Evolutionary conservation across 2,329 filamentous ascomycete species (phyloP).

Genomic region (Phialophora expanda): DNA sequence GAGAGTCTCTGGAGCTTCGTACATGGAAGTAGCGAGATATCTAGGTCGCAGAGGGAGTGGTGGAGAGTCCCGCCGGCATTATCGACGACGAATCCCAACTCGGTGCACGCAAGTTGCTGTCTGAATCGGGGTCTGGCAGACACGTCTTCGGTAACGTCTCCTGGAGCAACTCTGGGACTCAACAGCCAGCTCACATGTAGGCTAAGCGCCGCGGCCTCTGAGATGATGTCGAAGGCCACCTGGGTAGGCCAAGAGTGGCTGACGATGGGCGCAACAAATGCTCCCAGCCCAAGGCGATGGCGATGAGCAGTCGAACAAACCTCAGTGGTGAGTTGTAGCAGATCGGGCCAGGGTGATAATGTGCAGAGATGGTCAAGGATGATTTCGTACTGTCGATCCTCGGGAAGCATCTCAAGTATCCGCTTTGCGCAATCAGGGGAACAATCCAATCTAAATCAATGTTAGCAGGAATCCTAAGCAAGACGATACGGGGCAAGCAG

Average conservation of each 20-base stretch:
- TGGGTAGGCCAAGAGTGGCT: neutral
- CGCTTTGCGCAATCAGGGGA: conserved; percentile 23
- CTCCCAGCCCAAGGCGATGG: conserved; percentile 30
- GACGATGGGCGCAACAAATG: conserved; percentile 12
- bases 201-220: conserved; percentile 24
- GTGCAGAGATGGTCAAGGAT: conserved; percentile 29
- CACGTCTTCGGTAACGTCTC: neutral
- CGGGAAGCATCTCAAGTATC: conserved; percentile 27
- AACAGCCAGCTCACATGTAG: conserved; percentile 31
- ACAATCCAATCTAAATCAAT: conserved; percentile 27
- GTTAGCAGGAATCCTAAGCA: neutral
- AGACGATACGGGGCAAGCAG: neutral
- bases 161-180: neutral
- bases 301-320: conserved; percentile 19
- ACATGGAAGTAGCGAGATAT: conserved; percentile 27
- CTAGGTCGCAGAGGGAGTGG: conserved; percentile 16
- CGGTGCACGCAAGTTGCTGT: conserved; percentile 17
- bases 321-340: conserved; percentile 17
- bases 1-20: conserved; percentile 22
- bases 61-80: neutral
- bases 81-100: conserved; percentile 19
- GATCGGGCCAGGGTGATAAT: conserved; percentile 18
- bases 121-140: neutral
- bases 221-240: conserved; percentile 23
- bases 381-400: conserved; percentile 26